Evolutionary conservation across 2,329 filamentous ascomycete genomes (phyloP).

Genomic region (Chalaropsis ovoidea): DNA sequence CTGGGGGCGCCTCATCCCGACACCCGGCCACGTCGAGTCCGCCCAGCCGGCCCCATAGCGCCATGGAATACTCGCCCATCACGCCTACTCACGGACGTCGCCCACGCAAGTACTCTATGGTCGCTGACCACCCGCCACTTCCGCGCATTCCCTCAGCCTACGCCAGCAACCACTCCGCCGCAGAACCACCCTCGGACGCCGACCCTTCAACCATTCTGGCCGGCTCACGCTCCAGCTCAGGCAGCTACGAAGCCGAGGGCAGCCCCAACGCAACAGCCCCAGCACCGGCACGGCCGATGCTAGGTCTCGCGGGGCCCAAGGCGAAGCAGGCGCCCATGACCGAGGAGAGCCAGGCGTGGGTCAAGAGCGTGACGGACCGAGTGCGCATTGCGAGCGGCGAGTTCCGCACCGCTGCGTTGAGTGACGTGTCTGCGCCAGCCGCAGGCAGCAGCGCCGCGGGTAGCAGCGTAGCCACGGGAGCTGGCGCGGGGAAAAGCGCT

Average conservation of each 20-base stretch:
- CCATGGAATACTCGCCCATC: constrained; percentile 32
- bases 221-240: constrained; percentile 44
- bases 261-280: background rate
- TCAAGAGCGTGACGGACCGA: constrained; percentile 72
- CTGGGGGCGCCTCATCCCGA: constrained; percentile 2
- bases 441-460: background rate
- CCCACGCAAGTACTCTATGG: constrained; percentile 40
- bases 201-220: constrained; percentile 33
- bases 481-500: background rate
- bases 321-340: constrained; percentile 56
- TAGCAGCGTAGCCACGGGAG: background rate
- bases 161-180: constrained; percentile 33
- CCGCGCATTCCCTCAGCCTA: constrained; percentile 33
- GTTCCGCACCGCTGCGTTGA: constrained; percentile 39
- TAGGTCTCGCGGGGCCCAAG: constrained; percentile 62
- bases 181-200: constrained; percentile 27
- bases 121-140: constrained; percentile 22
- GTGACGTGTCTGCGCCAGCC: background rate
- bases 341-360: constrained; percentile 66
- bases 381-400: constrained; percentile 61
- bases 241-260: constrained; percentile 43
- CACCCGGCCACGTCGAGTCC: constrained; percentile 34
- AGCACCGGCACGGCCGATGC: constrained; percentile 35
- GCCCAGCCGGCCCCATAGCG: constrained; percentile 35
- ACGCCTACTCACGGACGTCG: constrained; percentile 47